These are phyloP conservation scores for Anthoceros angustus DNA, from an alignment of 225 moss, liverwort and hornwort genomes.

Conservation along the genomic window DNA sequence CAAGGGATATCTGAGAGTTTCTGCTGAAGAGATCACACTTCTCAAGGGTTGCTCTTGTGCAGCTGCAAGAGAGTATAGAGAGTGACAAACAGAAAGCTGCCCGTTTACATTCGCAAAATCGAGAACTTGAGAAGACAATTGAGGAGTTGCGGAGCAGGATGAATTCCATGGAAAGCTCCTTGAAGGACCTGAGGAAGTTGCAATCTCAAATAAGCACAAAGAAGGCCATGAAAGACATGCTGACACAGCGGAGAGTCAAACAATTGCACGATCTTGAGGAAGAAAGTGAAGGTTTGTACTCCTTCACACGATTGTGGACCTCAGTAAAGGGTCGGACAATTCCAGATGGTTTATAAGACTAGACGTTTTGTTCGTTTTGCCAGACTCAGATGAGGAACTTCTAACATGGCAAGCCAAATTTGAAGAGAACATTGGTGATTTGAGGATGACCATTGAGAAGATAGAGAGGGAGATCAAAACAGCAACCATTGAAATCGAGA, in stretches of 20 bases:
- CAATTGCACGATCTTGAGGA: slow-evolving; percentile 61
- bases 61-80: slow-evolving; percentile 77
- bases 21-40: background rate
- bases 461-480: slow-evolving; percentile 44
- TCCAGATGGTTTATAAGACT: background rate
- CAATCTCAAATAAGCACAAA: slow-evolving; percentile 32
- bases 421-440: slow-evolving; percentile 33
- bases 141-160: slow-evolving; percentile 30
- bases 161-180: slow-evolving; percentile 29
- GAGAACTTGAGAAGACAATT: slow-evolving; percentile 51
- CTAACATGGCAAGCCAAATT: slow-evolving; percentile 41
- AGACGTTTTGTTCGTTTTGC: slow-evolving; percentile 10
- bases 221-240: slow-evolving; percentile 48
- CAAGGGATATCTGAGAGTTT: background rate
- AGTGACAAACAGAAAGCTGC: slow-evolving; percentile 69
- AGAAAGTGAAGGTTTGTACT: slow-evolving; percentile 51
- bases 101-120: slow-evolving; percentile 54
- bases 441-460: slow-evolving; percentile 36
- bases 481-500: slow-evolving; percentile 31
- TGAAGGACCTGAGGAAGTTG: slow-evolving; percentile 32
- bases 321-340: background rate
- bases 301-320: slow-evolving; percentile 2
- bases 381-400: slow-evolving; percentile 81
- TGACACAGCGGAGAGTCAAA: slow-evolving; percentile 53
- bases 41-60: slow-evolving; percentile 12